These are phyloP conservation scores for Fomitopsis serialis DNA, from an alignment of 768 basidiomycete species.

Conservation along the genomic window DNA sequence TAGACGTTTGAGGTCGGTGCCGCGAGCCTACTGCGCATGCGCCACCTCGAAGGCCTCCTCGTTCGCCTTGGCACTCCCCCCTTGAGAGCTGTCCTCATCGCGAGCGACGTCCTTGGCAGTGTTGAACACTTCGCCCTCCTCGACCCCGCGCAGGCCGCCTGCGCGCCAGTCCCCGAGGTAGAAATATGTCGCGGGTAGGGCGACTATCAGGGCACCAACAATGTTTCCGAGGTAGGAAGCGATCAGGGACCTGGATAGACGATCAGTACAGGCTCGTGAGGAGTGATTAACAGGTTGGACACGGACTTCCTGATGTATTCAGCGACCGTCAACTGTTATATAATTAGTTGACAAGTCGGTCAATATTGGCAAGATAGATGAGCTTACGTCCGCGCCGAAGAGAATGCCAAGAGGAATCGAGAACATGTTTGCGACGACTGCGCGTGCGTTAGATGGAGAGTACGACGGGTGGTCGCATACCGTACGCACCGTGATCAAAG, in stretches of 20 bases:
- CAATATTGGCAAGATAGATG: background rate
- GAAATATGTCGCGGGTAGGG: constrained; percentile 58
- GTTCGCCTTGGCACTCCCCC: background rate
- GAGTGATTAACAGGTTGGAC: background rate
- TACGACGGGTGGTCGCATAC: background rate
- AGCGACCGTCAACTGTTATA: constrained; percentile 39
- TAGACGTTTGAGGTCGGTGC: too few relatives aligned
- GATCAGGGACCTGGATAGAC: constrained; percentile 45
- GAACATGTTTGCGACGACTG: constrained; percentile 76
- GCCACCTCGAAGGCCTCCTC: constrained; percentile 1
- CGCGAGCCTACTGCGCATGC: background rate
- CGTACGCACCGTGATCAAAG: constrained; percentile 58
- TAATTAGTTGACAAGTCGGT: background rate
- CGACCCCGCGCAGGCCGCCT: constrained; percentile 13
- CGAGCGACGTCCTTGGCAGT: background rate
- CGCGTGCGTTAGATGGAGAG: background rate
- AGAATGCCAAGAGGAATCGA: constrained; percentile 66
- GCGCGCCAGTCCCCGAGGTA: constrained; percentile 47
- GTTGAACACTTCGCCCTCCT: constrained; percentile 17
- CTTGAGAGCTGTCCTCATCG: background rate
- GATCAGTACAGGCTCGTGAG: background rate
- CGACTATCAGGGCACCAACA: constrained; percentile 60
- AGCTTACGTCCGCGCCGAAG: constrained; percentile 58
- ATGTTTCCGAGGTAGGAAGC: constrained; percentile 64
- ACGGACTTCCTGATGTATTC: constrained; percentile 65